Percentiles rank a stretch among this genome's conserved stretches.
These are phyloP conservation scores for Candolleomyces efflorescens DNA, from an alignment of 768 basidiomycete species.

Conservation along the genomic window DNA sequence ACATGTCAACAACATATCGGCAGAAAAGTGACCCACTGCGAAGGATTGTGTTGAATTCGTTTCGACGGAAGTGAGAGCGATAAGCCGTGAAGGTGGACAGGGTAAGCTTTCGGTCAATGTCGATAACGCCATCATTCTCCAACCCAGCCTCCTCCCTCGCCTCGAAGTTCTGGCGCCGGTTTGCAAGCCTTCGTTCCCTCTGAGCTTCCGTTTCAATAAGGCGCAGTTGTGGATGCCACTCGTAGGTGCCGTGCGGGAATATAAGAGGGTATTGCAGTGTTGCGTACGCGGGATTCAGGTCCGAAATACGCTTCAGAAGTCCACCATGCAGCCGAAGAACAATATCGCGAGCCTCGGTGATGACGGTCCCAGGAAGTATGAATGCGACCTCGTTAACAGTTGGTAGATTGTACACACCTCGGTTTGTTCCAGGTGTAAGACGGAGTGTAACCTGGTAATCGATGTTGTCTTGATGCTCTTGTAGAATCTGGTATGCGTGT, in stretches of 20 bases:
- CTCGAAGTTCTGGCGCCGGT: background rate
- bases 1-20: constrained; percentile 41
- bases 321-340: constrained; percentile 20
- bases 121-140: background rate
- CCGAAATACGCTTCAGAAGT: constrained; percentile 24
- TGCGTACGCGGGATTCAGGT: constrained; percentile 30
- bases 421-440: constrained; percentile 19
- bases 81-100: constrained; percentile 27
- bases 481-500: constrained; percentile 11
- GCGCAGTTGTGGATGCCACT: constrained; percentile 43
- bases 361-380: constrained; percentile 30
- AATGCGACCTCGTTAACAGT: constrained; percentile 32
- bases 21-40: constrained; percentile 37
- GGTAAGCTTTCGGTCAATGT: constrained; percentile 17
- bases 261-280: constrained; percentile 41
- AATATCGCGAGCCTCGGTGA: constrained; percentile 27
- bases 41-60: constrained; percentile 27
- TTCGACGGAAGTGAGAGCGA: constrained; percentile 24
- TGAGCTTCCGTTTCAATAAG: constrained; percentile 17
- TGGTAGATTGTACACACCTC: constrained; percentile 38
- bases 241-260: constrained; percentile 29
- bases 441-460: constrained; percentile 11
- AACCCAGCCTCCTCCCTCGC: constrained; percentile 2
- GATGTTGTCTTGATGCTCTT: background rate
- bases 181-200: constrained; percentile 21